Conservation (phyloP, 371 early-diverging fungal species). For the Nematocida sp. region DNA sequence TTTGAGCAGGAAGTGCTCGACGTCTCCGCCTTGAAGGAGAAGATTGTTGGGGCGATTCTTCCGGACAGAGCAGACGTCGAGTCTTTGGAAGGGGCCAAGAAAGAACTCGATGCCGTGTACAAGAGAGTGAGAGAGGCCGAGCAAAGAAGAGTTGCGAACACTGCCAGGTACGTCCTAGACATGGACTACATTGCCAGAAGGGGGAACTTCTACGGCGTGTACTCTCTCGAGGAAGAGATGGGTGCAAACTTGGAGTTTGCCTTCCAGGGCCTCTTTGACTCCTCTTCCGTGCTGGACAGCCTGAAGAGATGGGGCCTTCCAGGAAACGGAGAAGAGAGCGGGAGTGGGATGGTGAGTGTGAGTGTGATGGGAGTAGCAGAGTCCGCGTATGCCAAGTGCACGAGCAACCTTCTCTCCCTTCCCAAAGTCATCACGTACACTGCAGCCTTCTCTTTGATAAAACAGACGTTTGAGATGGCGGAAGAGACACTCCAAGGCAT, state of each 20-base stretch:
- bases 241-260: not conserved
- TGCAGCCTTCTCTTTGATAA: not conserved
- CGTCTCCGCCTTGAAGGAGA: not conserved
- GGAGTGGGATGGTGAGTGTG: too few species aligned
- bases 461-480: not conserved
- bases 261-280: constrained; percentile 17
- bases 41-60: not conserved
- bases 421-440: constrained; percentile 2
- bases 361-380: not conserved
- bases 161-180: constrained; percentile 9
- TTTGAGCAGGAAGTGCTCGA: not conserved
- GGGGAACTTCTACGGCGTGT: constrained; percentile 8
- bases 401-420: not conserved
- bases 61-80: not conserved
- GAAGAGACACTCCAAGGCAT: not conserved
- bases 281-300: not conserved
- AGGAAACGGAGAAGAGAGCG: too few species aligned
- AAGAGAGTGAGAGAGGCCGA: constrained; percentile 1
- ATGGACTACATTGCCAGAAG: constrained; percentile 9
- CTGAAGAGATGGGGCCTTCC: constrained; percentile 10
- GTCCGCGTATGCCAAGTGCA: not conserved
- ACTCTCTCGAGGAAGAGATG: not conserved
- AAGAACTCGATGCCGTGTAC: constrained; percentile 31
- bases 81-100: constrained; percentile 17
- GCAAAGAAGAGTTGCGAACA: not conserved